Base-by-base conservation (phyloP, 2,329 filamentous ascomycete genomes). In the Hypoxylon sp. region DNA sequence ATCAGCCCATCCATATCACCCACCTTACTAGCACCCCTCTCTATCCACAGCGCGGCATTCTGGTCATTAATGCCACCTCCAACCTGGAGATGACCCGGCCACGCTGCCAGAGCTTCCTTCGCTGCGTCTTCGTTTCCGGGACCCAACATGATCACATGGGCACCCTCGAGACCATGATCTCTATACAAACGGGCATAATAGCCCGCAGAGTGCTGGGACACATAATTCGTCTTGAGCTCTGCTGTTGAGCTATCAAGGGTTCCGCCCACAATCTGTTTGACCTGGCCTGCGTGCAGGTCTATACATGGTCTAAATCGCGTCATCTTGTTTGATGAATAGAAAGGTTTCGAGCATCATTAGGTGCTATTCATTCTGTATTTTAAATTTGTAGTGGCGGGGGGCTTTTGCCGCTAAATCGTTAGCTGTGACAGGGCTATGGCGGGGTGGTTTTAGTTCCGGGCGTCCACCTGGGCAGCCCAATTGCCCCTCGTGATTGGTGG, bases 181-280 rank as follows among this genome's bases (percentile, higher is more conserved):
- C 86, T 88, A 86, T 99, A 99, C 17, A 98, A 85, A 63, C 84
- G 81, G 35, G 94, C 92, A 80, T 93, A 99, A 83, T 97, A 87
- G 3, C 88, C 87, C 2, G 96, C 90, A 9, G 94, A 92, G 68
- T 95, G 90, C 53, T 90, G 88, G 9, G 96, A 98, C 68, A 97
- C 91, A 83, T 94, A 94, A 81, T 99, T 99, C 52, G 95, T 98
- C 82, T 94, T 92, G 63, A 98, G 86, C 63, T 88, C 85, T 5
- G 85, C 80, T 1, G 88, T 87, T 8, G 86, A 80, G 78, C 87
- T 87, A 81, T 92, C 91, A 69, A 99, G 87, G 1, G 96, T 98
- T 66, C 96, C 95, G 74, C 96, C 96, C 44, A 99, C 94, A 74
- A 99, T 99, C 81, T 99, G 96, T 84, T 99, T 99, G 66, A 99